Base-by-base conservation (phyloP, 192 early-diverging fungal species). In the Jimgerdemannia flammicorona region DNA sequence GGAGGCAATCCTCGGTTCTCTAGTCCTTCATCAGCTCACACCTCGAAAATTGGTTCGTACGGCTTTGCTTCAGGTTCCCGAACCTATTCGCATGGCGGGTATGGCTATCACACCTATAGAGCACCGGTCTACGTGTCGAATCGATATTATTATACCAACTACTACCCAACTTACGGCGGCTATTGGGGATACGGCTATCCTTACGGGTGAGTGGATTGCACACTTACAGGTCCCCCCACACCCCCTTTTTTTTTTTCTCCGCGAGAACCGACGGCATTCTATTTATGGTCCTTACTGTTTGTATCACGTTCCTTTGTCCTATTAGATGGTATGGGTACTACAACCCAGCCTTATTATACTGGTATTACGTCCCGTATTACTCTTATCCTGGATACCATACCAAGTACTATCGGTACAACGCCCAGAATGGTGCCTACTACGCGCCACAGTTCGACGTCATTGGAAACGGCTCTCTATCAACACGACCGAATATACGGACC, bases 271-370 rank as follows among this genome's bases (percentile, higher is more conserved):
- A n/a, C n/a, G n/a, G n/a, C n/a, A n/a, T n/a, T n/a, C n/a, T n/a
- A n/a, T n/a, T n/a, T n/a, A n/a, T n/a, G n/a, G n/a, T n/a, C n/a
- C n/a, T n/a, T n/a, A n/a, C n/a, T n/a, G n/a, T n/a, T n/a, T n/a
- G n/a, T n/a, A n/a, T n/a, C n/a, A n/a, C n/a, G n/a, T n/a, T n/a
- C n/a, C n/a, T n/a, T n/a, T n/a, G n/a, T n/a, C n/a, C 29, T 29
- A 29, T 29, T 29, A 59, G 49, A 4, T 79, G 71, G 69, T 71
- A 43, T 9, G 81, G 81, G 20, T 11, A 11, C 40, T 83, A 83
- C 70, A 83, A 72, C 17, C 81, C 81, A 40, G 18, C 29, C 4
- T n/a, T 79, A 0, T 54, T 75, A 1, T 83, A 83, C 20, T 83
- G 72, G 72, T 40, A 65, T 44, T 67, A 79, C 11, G 19, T 74